These are phyloP conservation scores for Potentilla sterilis DNA, from an alignment of 306 rosid genomes.

Conservation along the genomic window DNA sequence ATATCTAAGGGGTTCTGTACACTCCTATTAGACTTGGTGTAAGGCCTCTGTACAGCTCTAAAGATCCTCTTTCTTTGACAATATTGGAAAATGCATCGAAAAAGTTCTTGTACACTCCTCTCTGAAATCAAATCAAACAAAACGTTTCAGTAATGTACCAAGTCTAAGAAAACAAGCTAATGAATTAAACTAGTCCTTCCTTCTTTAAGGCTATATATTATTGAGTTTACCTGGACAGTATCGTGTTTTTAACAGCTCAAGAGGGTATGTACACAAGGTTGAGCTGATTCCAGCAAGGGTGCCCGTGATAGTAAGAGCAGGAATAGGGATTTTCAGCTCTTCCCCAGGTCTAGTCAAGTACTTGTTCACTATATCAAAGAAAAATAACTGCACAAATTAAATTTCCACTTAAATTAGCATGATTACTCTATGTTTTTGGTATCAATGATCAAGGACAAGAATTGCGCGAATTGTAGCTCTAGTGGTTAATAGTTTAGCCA, in stretches of 20 bases:
- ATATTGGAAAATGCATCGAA: slow-evolving; percentile 53
- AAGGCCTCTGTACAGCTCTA: slow-evolving; percentile 76
- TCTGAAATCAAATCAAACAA: slow-evolving; percentile 40
- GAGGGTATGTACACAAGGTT: slow-evolving; percentile 70
- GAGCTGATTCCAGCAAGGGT: slow-evolving; percentile 83
- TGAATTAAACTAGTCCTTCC: too few relatives aligned
- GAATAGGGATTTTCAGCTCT: slow-evolving; percentile 43
- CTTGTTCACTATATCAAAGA: slow-evolving; percentile 65
- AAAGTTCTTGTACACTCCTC: slow-evolving; percentile 61
- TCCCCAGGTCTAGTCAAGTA: slow-evolving; percentile 56
- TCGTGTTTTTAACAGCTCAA: slow-evolving; percentile 71
- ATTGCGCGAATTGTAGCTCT: background rate
- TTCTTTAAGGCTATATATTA: background rate
- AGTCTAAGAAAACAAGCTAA: background rate
- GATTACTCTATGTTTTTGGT: background rate
- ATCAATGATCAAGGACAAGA: background rate
- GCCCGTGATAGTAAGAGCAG: slow-evolving; percentile 65
- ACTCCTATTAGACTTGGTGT: slow-evolving; percentile 76
- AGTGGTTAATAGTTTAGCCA: background rate
- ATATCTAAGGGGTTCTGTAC: too few relatives aligned
- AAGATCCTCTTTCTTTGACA: slow-evolving; percentile 59
- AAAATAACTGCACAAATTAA: slow-evolving; percentile 54
- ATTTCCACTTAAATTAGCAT: background rate
- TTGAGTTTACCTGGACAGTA: slow-evolving; percentile 51
- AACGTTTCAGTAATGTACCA: background rate